Evolutionary conservation across 805 yeast genomes (phyloP), one percentile per base, ranked within the genome.

Genomic region (Yarrowia divulgata): DNA sequence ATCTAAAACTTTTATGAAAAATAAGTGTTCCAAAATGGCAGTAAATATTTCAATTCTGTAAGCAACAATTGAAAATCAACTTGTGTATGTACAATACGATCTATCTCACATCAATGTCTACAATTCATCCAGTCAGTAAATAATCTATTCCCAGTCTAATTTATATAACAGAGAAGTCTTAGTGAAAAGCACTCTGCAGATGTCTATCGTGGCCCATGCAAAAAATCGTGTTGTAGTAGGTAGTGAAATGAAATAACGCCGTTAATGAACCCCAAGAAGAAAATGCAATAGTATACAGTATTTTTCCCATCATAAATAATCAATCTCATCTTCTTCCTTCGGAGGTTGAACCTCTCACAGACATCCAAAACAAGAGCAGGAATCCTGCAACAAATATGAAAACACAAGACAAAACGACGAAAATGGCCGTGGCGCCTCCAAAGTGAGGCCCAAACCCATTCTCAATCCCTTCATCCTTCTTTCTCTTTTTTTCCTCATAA

Each of bases 61-160:
- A n/a, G n/a, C n/a, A n/a, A n/a, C n/a, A n/a, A n/a, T n/a, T n/a
- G n/a, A n/a, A n/a, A n/a, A n/a, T n/a, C n/a, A n/a, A n/a, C n/a
- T n/a, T n/a, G n/a, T n/a, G n/a, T n/a, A n/a, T n/a, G n/a, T n/a
- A n/a, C n/a, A n/a, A 23, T 23, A 23, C 29, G 29, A 23, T 23
- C 29, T 23, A 23, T 23, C 29, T 23, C 29, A 23, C n/a, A 23
- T 23, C 29, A 34, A 9, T 34, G 8, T 34, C 37, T 34, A 34
- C 37, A 34, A 34, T 48, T n/a, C 52, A n/a, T 7, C 55, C 50
- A 57, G 29, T 23, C 29, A 23, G 29, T 23, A 39, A 58, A 32
- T 67, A 39, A 68, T 60, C 66, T 60, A 60, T 60, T 60, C 66
- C 66, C 66, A 60, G 50, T 60, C 66, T 60, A n/a, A n/a, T n/a